Evolutionary conservation across 805 yeast genomes (phyloP).

Genomic region (Wickerhamomyces pijperi): DNA sequence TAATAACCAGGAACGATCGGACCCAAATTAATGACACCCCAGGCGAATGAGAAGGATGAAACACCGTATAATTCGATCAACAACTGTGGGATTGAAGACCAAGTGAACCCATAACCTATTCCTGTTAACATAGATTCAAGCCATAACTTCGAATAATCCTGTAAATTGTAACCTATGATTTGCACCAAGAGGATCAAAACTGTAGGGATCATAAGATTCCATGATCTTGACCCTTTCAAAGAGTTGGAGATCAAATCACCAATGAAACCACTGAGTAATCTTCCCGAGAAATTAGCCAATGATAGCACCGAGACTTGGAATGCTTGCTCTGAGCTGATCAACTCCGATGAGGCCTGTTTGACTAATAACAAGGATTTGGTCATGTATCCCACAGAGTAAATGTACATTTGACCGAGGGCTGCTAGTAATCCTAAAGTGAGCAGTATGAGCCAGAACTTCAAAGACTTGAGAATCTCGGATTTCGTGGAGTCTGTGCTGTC

Average conservation of each 20-base stretch:
- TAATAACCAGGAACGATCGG: conserved; percentile 53
- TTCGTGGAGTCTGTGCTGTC: conserved; percentile 3
- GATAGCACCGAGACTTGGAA: conserved; percentile 66
- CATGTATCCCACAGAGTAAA: conserved; percentile 63
- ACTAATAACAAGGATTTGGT: conserved; percentile 34
- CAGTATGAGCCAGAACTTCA: conserved; percentile 40
- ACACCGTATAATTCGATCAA: conserved; percentile 69
- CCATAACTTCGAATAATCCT: conserved; percentile 30
- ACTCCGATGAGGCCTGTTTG: conserved; percentile 9
- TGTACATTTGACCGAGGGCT: conserved; percentile 67
- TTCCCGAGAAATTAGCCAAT: conserved; percentile 53
- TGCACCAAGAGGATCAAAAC: conserved; percentile 39
- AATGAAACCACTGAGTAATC: conserved; percentile 49
- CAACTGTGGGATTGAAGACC: conserved; percentile 66
- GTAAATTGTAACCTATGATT: conserved; percentile 28
- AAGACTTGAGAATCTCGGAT: conserved; percentile 14
- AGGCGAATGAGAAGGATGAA: conserved; percentile 52
- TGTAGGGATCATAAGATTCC: conserved; percentile 45
- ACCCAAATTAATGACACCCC: conserved; percentile 62
- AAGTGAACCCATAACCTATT: conserved; percentile 60
- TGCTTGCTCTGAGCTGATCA: conserved; percentile 48
- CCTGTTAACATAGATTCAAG: conserved; percentile 49
- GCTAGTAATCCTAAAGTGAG: conserved; percentile 41
- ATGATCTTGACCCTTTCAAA: conserved; percentile 34
- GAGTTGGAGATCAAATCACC: conserved; percentile 49